Evolutionary conservation across 2,329 filamentous ascomycete species (phyloP), one percentile per base, ranked within the genome.

Genomic region (Aspergillus neoniger): DNA sequence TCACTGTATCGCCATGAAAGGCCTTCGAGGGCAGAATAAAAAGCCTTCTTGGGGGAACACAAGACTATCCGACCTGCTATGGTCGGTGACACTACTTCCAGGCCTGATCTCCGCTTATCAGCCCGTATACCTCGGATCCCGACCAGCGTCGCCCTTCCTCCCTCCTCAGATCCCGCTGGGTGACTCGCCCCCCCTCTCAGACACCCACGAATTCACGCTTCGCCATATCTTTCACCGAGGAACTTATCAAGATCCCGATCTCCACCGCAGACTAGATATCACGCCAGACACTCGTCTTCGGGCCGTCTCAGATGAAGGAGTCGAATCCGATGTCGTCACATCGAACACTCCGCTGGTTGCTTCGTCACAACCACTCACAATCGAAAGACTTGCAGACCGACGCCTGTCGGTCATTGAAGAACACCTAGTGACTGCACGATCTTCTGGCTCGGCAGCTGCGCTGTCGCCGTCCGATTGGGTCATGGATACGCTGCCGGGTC

Each of bases 151-250:
- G 32, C 74, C 71, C 50, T 67, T 76, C 44, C 60, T 77, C 55
- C 67, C 69, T 54, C 75, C 75, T 62, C 71, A 72, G 58, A 62
- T 76, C 52, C 74, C 75, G 12, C 61, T 73, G 55, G 61, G 59
- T 5, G 69, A 67, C 4, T 43, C 63, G 41, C 60, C 68, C 48
- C 55, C 66, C 15, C 51, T 67, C 43, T 59, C 58, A 14, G 66
- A 68, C 19, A 66, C 61, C 17, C 70, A 75, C 69, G 72, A 78
- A 55, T 79, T 79, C 71, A 70, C 71, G 6, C 85, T 99, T 59
- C 88, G 92, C 69, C 94, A 99, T 77, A 88, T 98, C 70, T 95
- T 91, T 78, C 93, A 97, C 74, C 93, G 96, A 78, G 94, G 94
- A 60, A 90, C 91, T 43, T 85, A 94, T 75, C 80, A 85, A 67